Evolutionary conservation across 75 land plant species (phyloP).

Genomic region (Sequoiadendron giganteum): DNA sequence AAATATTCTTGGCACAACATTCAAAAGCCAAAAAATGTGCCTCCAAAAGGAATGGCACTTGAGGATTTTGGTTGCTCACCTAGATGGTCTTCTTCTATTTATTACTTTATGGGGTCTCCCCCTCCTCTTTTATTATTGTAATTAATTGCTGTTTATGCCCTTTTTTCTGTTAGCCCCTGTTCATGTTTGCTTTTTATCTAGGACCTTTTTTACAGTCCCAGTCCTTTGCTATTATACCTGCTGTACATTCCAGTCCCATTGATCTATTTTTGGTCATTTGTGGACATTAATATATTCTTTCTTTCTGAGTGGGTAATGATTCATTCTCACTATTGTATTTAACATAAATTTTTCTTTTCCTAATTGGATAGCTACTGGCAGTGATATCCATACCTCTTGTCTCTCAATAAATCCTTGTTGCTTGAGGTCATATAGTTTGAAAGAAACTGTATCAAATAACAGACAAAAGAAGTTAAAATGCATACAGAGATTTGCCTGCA

Average conservation of each 20-base stretch:
- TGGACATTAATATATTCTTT: too few species aligned
- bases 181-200: too few species aligned
- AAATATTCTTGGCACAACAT: background rate
- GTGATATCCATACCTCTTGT: slow-evolving; percentile 57
- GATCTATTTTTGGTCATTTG: too few species aligned
- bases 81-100: too few species aligned
- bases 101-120: too few species aligned
- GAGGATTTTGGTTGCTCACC: too few species aligned
- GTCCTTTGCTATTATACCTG: too few species aligned
- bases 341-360: background rate
- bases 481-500: background rate
- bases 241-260: too few species aligned
- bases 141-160: too few species aligned
- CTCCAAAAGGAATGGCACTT: background rate
- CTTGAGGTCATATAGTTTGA: slow-evolving; percentile 81
- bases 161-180: too few species aligned
- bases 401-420: slow-evolving; percentile 94
- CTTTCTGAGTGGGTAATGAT: background rate
- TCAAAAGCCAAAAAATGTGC: background rate
- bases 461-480: background rate
- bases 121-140: too few species aligned
- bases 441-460: slow-evolving; percentile 65
- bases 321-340: background rate
- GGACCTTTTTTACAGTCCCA: too few species aligned
- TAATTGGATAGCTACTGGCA: background rate